A percentile compares a stretch with the other conserved stretches of the same genome.
Evolutionary conservation across 2,329 filamentous ascomycete species (phyloP).

Genomic region (Ophiosphaerella herpotricha): DNA sequence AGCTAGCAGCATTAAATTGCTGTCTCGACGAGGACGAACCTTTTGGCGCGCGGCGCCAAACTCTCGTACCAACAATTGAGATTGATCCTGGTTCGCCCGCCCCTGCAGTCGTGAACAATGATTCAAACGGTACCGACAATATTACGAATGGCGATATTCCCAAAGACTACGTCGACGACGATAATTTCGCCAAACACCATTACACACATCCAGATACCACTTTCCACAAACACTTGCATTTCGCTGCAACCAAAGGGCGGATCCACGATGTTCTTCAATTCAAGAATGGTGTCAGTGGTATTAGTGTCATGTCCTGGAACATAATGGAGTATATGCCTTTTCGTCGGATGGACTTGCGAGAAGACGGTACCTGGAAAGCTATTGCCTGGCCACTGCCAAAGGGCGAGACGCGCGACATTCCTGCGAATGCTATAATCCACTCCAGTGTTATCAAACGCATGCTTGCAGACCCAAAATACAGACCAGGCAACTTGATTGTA

Average conservation of each 20-base stretch:
- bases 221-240: constrained; percentile 65
- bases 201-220: constrained; percentile 24
- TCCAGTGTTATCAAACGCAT: constrained; percentile 75
- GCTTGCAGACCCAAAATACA: constrained; percentile 65
- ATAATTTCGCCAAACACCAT: constrained; percentile 20
- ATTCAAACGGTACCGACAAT: background rate
- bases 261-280: constrained; percentile 76
- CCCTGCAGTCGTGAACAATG: constrained; percentile 1
- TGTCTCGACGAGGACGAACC: constrained; percentile 48
- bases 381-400: constrained; percentile 80
- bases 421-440: constrained; percentile 70
- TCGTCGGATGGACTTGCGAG: constrained; percentile 75
- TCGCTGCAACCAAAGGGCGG: constrained; percentile 57
- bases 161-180: constrained; percentile 16
- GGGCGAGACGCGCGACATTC: constrained; percentile 78
- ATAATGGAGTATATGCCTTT: constrained; percentile 84
- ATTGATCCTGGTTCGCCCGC: constrained; percentile 35
- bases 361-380: constrained; percentile 75
- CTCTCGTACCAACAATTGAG: constrained; percentile 36
- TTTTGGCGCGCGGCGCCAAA: constrained; percentile 1
- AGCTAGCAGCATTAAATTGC: constrained; percentile 70
- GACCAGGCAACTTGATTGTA: constrained; percentile 79
- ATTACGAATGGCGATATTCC: constrained; percentile 1
- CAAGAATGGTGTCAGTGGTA: constrained; percentile 59
- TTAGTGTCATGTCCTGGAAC: constrained; percentile 70